Evolutionary conservation across 306 rosid genomes (phyloP).

Genomic region (Ormosia semicastrata): DNA sequence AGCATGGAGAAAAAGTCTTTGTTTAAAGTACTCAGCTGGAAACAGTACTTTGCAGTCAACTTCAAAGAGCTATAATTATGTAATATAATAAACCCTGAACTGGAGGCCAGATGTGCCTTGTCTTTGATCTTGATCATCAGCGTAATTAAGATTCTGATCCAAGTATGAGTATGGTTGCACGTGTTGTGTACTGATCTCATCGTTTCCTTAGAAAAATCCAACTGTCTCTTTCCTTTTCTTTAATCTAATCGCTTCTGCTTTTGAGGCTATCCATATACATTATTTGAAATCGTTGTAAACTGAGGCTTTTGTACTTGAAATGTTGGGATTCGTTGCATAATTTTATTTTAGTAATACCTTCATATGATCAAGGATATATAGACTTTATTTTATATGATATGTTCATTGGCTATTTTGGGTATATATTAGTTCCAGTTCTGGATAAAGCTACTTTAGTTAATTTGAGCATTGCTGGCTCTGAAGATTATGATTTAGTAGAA

Average conservation of each 20-base stretch:
- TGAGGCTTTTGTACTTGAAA: slow-evolving; percentile 36
- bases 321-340: slow-evolving; percentile 26
- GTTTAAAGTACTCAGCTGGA: background rate
- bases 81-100: background rate
- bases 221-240: background rate
- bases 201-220: slow-evolving; percentile 27
- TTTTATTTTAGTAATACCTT: slow-evolving; percentile 27
- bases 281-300: slow-evolving; percentile 21
- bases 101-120: slow-evolving; percentile 9
- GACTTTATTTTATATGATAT: background rate
- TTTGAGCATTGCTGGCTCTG: slow-evolving; percentile 27
- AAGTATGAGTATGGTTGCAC: slow-evolving; percentile 46
- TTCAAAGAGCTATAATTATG: background rate
- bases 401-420: slow-evolving; percentile 33
- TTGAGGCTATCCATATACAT: slow-evolving; percentile 36
- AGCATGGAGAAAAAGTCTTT: background rate
- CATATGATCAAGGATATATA: slow-evolving; percentile 5
- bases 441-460: slow-evolving; percentile 39
- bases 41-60: slow-evolving; percentile 22
- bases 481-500: slow-evolving; percentile 34
- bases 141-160: slow-evolving; percentile 37
- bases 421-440: slow-evolving; percentile 8
- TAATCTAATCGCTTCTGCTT: slow-evolving; percentile 36
- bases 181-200: slow-evolving; percentile 34
- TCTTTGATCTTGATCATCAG: slow-evolving; percentile 28